These are phyloP conservation scores for Fraxinus ornus DNA, from an alignment of 305 asterid species.

Conservation along the genomic window DNA sequence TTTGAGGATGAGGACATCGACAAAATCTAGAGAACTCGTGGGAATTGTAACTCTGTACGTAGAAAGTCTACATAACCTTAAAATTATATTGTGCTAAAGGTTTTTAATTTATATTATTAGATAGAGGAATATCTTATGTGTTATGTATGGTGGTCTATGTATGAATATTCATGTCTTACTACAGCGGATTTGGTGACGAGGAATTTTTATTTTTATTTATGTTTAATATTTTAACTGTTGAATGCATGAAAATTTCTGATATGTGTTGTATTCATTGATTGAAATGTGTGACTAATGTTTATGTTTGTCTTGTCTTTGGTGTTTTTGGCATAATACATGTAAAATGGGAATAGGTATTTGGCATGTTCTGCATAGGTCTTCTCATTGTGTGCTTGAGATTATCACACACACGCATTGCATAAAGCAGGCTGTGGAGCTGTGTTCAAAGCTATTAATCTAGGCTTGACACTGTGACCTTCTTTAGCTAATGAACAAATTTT, in stretches of 20 bases:
- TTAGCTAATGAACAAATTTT: not conserved
- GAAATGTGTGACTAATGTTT: not conserved
- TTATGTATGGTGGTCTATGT: constrained; percentile 13
- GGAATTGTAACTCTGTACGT: not conserved
- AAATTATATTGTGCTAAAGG: not conserved
- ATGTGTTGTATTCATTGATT: not conserved
- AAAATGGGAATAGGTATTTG: not conserved
- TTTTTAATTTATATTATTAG: not conserved
- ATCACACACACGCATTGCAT: not conserved
- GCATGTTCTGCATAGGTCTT: not conserved
- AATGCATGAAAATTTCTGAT: not conserved
- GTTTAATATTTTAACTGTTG: not conserved
- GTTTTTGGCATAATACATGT: not conserved
- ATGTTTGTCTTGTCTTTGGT: not conserved
- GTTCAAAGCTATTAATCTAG: not conserved
- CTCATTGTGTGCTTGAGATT: not conserved
- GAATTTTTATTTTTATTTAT: not conserved
- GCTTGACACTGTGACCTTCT: not conserved
- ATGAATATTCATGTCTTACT: not conserved
- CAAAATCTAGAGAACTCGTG: constrained; percentile 1
- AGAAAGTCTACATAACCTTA: not conserved
- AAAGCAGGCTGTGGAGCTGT: not conserved
- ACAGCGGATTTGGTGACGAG: constrained; percentile 12
- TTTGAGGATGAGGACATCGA: constrained; percentile 21
- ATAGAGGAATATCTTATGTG: not conserved